Evolutionary conservation across 2,329 filamentous ascomycete species (phyloP), one percentile per base, ranked within the genome.

Genomic region (Plenodomus lindquistii): DNA sequence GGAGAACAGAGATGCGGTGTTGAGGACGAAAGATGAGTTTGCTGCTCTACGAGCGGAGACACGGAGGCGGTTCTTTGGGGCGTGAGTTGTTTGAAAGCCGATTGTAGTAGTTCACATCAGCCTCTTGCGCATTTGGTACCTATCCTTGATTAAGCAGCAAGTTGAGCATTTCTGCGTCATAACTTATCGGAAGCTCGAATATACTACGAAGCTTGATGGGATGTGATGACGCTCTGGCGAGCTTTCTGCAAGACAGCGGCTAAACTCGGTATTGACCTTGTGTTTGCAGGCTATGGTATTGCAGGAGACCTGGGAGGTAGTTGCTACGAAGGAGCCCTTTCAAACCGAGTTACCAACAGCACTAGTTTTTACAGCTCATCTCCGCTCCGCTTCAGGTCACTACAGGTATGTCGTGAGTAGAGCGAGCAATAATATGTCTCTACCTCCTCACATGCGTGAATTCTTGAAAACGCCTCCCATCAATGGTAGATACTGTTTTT

Each of bases 1-100:
- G 40, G 82, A 85, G 73, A 85, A 84, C 65, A 78, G 79, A 43
- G 83, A 85, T 70, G 82, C 83, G 7, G 81, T 84, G 36, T 72
- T 76, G 24, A 75, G 83, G 49, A 70, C 66, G 1, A 61, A 57
- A 35, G 65, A 68, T 46, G 66, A 69, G 49, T 66, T 66, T 44
- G 40, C 46, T 6, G 64, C 65, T 6, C 42, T 70, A 41, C 59
- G 55, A 22, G 59, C 34, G 19, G 66, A 69, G 51, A 51, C 62
- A 4, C 50, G 48, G 39, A 60, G 64, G 38, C 46, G 67, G 20
- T 19, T 65, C 2, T 54, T 63, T 27, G 54, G 48, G 31, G 51
- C 46, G 5, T 52, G 17, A 47, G 19, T 4, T 15, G 6, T 8
- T 31, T 31, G 10, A 13, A 15, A 4, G 27, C 18, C 18, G 27